Base-by-base conservation (phyloP, 371 early-diverging fungal genomes). In the Polyrhizophydium stewartii region DNA sequence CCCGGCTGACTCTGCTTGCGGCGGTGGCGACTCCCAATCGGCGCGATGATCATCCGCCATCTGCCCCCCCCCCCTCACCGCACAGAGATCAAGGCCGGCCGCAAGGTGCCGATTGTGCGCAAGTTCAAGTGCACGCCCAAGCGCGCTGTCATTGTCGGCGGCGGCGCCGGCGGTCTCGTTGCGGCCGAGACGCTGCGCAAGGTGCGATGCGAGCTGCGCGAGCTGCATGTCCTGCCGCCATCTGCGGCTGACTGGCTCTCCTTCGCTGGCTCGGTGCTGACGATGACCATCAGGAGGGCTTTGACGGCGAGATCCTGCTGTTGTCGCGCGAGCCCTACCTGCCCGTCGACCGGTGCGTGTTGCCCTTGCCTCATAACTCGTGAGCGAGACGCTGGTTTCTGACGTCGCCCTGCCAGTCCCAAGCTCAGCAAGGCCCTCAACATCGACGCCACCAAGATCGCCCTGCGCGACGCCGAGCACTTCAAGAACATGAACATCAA, bases 311-410 rank as follows among this genome's bases (percentile, higher is more conserved):
- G 9, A 71, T 84, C 47, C 55, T 68, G 31, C 47, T 84, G 13
- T 63, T 82, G 24, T 65, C 70, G 49, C 68, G 74, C 27, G 84
- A 84, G 63, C 43, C 64, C 25, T 77, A 80, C 52, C 65, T 77
- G 1, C 82, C 84, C 47, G 70, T 82, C 50, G 82, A 84, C 61
- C 63, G 79, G 72, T 76, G 60, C 43, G n/a, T n/a, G n/a, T n/a
- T n/a, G 30, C n/a, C n/a, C n/a, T n/a, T n/a, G n/a, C n/a, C n/a
- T n/a, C n/a, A n/a, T n/a, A 49, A 55, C n/a, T n/a, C n/a, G n/a
- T 28, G 49, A n/a, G n/a, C n/a, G n/a, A n/a, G n/a, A n/a, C n/a
- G n/a, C n/a, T n/a, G 40, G n/a, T n/a, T n/a, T n/a, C n/a, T n/a
- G n/a, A 53, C 22, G 5, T 25, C 7, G 55, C 9, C 30, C 32